Evolutionary conservation across 75 land plant species (phyloP).

Genomic region (Cryptomeria japonica): DNA sequence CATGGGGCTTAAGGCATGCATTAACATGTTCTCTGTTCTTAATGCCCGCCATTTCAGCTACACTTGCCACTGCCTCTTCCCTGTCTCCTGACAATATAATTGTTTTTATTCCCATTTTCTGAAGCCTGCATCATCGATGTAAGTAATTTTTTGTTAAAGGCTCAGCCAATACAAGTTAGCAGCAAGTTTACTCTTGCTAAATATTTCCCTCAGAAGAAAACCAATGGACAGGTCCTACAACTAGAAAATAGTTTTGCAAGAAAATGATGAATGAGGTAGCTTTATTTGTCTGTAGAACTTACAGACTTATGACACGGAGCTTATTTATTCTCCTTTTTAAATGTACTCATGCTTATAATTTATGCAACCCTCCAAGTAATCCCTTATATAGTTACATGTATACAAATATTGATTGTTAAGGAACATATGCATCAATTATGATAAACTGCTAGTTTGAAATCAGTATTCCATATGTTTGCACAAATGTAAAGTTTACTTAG

Average conservation of each 20-base stretch:
- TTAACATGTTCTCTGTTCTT: constrained; percentile 31
- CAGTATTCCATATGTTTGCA: background rate
- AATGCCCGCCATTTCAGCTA: constrained; percentile 76
- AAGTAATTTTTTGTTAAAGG: background rate
- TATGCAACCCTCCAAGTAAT: background rate
- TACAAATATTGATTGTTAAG: background rate
- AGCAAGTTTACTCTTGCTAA: background rate
- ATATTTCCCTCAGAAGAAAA: background rate
- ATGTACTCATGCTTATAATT: background rate
- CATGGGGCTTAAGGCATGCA: constrained; percentile 65
- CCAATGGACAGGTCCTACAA: background rate
- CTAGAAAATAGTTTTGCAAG: background rate
- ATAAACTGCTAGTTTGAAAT: background rate
- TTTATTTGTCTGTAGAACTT: background rate
- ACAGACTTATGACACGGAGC: background rate
- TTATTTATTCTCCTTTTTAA: constrained; percentile 1
- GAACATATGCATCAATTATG: background rate
- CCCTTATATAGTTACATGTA: background rate
- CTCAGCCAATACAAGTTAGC: background rate
- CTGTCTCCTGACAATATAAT: constrained; percentile 92
- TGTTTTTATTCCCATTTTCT: constrained; percentile 65
- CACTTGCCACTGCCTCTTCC: constrained; percentile 93
- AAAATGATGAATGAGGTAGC: background rate
- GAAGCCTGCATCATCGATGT: constrained; percentile 44
- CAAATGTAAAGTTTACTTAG: background rate